Evolutionary conservation across 164 flowering plant species (phyloP).

Genomic region (Echeveria elegans): DNA sequence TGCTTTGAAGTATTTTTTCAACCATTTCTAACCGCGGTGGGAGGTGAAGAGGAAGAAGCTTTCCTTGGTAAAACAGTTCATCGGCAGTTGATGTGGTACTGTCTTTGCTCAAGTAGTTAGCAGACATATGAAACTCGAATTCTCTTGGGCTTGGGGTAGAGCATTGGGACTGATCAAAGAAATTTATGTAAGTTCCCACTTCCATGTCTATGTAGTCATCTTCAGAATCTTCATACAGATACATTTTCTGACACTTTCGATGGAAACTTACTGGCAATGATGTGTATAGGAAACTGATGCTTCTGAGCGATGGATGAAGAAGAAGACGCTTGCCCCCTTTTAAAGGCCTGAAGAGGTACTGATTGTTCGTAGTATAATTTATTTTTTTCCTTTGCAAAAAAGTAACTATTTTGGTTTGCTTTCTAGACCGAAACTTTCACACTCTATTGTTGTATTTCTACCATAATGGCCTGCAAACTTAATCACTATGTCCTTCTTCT

Average conservation of each 20-base stretch:
- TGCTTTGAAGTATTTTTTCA: conserved; percentile 30
- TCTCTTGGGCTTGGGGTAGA: conserved; percentile 24
- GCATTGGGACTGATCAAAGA: conserved; percentile 20
- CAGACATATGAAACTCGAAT: conserved; percentile 57
- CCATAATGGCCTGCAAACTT: conserved; percentile 7
- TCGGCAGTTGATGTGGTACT: conserved; percentile 56
- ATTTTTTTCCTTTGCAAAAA: background rate
- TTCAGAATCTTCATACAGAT: conserved; percentile 17
- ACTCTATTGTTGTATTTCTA: background rate
- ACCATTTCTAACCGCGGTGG: conserved; percentile 52
- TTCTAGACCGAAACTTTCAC: background rate
- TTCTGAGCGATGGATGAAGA: background rate
- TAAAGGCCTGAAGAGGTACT: background rate
- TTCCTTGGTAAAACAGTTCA: conserved; percentile 64
- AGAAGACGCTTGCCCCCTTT: conserved; percentile 1
- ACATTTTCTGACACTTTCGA: background rate
- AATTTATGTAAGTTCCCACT: conserved; percentile 34
- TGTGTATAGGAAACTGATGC: background rate
- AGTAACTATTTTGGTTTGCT: background rate
- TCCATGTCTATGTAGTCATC: conserved; percentile 90
- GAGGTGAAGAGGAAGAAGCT: conserved; percentile 60
- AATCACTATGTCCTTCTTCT: background rate
- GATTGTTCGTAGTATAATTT: background rate
- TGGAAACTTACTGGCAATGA: background rate
- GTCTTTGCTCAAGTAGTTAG: conserved; percentile 23